Conservation (phyloP, 768 basidiomycete species). For the Suillus spraguei region DNA sequence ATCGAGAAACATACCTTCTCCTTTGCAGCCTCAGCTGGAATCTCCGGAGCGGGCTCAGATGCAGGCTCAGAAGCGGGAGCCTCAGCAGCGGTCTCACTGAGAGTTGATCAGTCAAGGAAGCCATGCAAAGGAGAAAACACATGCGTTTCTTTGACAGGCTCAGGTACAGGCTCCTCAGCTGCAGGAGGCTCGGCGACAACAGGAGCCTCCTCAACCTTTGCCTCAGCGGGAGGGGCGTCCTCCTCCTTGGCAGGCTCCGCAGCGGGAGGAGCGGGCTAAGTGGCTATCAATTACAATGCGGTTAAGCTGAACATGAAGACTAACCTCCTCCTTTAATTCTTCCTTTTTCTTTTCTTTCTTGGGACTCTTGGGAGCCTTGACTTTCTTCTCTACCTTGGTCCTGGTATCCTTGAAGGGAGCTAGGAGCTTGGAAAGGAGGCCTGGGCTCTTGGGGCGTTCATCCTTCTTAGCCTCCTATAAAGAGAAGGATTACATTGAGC, state of each 20-base stretch:
- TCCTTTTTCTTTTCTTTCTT: slow-evolving; percentile 87
- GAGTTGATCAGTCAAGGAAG: slow-evolving; percentile 15
- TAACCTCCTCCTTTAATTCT: slow-evolving; percentile 51
- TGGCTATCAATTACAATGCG: neutral
- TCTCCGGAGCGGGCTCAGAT: slow-evolving; percentile 29
- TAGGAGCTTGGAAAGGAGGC: slow-evolving; percentile 76
- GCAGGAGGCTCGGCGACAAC: slow-evolving; percentile 34
- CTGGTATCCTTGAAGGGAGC: slow-evolving; percentile 68
- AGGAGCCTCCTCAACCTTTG: slow-evolving; percentile 45
- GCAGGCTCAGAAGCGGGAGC: slow-evolving; percentile 30
- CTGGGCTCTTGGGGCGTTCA: slow-evolving; percentile 79
- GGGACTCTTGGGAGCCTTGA: slow-evolving; percentile 69
- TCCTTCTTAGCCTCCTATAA: slow-evolving; percentile 61
- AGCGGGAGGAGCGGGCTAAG: slow-evolving; percentile 31
- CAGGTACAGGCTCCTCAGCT: slow-evolving; percentile 39
- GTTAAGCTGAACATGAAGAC: slow-evolving; percentile 18
- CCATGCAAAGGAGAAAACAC: slow-evolving; percentile 26
- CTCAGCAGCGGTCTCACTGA: slow-evolving; percentile 44
- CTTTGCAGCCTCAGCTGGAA: slow-evolving; percentile 44
- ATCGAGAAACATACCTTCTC: slow-evolving; percentile 49
- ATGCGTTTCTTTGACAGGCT: slow-evolving; percentile 75
- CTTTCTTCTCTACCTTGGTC: slow-evolving; percentile 57
- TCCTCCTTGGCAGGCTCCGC: slow-evolving; percentile 39
- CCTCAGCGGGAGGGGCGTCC: slow-evolving; percentile 35
- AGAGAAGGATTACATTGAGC: slow-evolving; percentile 26